A percentile compares a stretch with the other conserved stretches of the same genome.
These are phyloP conservation scores for Boletus eberwhitei DNA, from an alignment of 768 basidiomycete species.

Conservation along the genomic window DNA sequence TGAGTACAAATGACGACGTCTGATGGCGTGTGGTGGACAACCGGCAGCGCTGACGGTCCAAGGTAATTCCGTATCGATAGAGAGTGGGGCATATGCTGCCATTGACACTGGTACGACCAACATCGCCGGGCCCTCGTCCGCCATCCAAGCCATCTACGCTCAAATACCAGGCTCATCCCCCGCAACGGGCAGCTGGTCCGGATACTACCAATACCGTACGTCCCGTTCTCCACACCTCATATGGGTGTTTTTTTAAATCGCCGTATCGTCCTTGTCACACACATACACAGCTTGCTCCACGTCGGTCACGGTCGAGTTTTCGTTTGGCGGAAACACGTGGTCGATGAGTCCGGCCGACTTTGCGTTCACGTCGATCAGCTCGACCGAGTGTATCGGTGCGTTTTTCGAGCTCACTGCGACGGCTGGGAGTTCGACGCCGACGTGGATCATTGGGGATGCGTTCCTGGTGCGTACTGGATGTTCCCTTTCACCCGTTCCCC, in stretches of 20 bases:
- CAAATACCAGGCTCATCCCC: slow-evolving; percentile 42
- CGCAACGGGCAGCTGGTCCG: slow-evolving; percentile 35
- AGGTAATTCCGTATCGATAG: slow-evolving; percentile 23
- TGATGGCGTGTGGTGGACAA: background rate
- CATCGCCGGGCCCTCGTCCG: slow-evolving; percentile 45
- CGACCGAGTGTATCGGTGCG: slow-evolving; percentile 47
- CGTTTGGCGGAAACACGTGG: slow-evolving; percentile 48
- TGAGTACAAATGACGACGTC: background rate
- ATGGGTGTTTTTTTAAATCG: background rate
- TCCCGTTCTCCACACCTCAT: background rate
- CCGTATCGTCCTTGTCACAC: background rate
- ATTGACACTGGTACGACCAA: slow-evolving; percentile 66
- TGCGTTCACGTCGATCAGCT: slow-evolving; percentile 36
- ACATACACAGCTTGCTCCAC: slow-evolving; percentile 33
- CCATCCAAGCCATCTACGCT: slow-evolving; percentile 42
- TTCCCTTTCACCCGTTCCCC: background rate
- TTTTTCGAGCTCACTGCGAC: slow-evolving; percentile 44
- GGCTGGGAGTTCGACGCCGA: slow-evolving; percentile 28
- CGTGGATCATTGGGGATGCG: slow-evolving; percentile 55
- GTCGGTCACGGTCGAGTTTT: slow-evolving; percentile 36
- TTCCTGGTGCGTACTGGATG: slow-evolving; percentile 35
- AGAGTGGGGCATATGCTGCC: slow-evolving; percentile 34
- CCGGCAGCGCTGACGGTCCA: slow-evolving; percentile 37
- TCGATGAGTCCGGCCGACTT: slow-evolving; percentile 49
- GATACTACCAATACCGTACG: slow-evolving; percentile 48